These are phyloP conservation scores for Barnettozyma sp. DNA, from an alignment of 805 yeast species.

Conservation along the genomic window DNA sequence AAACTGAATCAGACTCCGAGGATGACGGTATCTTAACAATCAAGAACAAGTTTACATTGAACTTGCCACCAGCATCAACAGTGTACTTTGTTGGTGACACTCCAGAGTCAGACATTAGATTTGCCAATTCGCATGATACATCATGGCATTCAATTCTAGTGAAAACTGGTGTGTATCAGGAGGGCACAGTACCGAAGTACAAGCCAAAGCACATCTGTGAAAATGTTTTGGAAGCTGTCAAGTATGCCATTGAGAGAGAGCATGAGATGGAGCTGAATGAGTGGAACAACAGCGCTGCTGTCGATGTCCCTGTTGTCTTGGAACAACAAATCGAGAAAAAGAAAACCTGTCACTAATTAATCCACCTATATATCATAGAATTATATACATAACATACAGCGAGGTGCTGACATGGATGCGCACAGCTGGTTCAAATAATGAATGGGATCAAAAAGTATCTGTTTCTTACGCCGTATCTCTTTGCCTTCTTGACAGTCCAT, in stretches of 20 bases:
- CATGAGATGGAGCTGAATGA: conserved; percentile 64
- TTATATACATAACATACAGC: no score
- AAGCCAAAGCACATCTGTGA: conserved; percentile 69
- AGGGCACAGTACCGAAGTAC: conserved; percentile 71
- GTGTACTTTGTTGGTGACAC: conserved; percentile 89
- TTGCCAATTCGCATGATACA: conserved; percentile 79
- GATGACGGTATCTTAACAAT: conserved; percentile 41
- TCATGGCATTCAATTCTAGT: conserved; percentile 83
- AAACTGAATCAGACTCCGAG: conserved; percentile 22
- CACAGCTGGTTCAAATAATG: conserved; percentile 39
- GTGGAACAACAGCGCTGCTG: conserved; percentile 56
- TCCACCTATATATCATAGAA: no score
- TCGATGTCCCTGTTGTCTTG: conserved; percentile 44
- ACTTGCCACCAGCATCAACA: conserved; percentile 76
- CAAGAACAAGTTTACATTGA: conserved; percentile 39
- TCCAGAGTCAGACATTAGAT: conserved; percentile 82
- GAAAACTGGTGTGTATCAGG: conserved; percentile 82
- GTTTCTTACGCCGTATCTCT: conserved; percentile 60
- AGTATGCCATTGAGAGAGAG: conserved; percentile 78
- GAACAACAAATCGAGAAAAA: conserved; percentile 30
- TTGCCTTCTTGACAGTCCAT: conserved; percentile 90
- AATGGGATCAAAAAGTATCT: conserved; percentile 79
- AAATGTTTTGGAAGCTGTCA: conserved; percentile 74
- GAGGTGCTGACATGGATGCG: no score
- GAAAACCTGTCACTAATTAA: no score